A percentile compares a stretch with the other conserved stretches of the same genome.
Conservation (phyloP, 108 stramenopile species). For the Schizochytrium sp. region DNA sequence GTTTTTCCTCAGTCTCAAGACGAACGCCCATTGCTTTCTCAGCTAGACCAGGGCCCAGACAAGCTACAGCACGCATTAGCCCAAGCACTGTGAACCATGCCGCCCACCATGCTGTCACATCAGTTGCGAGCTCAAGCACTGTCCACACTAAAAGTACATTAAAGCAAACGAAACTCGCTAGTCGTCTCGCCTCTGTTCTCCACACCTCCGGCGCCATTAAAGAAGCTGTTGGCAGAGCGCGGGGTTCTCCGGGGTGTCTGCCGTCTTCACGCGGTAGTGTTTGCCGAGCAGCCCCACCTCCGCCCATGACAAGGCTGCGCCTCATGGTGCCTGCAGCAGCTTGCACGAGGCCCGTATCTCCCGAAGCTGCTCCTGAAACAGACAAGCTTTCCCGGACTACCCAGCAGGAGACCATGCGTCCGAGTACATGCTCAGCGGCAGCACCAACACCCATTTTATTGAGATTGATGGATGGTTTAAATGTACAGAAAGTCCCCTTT, state of each 20-base stretch:
- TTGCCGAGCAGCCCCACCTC: background rate
- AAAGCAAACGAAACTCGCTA: background rate
- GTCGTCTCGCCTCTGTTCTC: slow-evolving; percentile 18
- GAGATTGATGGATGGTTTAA: background rate
- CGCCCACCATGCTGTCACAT: slow-evolving; percentile 18
- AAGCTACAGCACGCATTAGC: slow-evolving; percentile 12
- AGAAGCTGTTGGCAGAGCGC: slow-evolving; percentile 4
- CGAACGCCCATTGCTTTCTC: slow-evolving; percentile 30
- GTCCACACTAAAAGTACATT: slow-evolving; percentile 33
- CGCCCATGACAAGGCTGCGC: slow-evolving; percentile 41
- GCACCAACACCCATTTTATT: background rate
- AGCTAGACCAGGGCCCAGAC: background rate
- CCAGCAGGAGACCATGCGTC: slow-evolving; percentile 47
- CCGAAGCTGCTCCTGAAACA: background rate
- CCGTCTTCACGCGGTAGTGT: slow-evolving; percentile 24
- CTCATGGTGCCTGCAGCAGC: slow-evolving; percentile 4
- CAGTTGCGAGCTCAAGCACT: slow-evolving; percentile 8
- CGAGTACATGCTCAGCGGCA: background rate
- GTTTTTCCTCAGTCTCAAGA: background rate
- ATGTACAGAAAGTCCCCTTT: background rate
- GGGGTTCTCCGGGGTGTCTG: background rate
- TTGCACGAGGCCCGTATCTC: slow-evolving; percentile 35
- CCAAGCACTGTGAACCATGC: slow-evolving; percentile 10
- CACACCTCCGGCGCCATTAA: slow-evolving; percentile 31
- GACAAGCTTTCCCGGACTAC: slow-evolving; percentile 33